Conservation (phyloP, 2,329 filamentous ascomycete genomes). For the Onygenales sp. region DNA sequence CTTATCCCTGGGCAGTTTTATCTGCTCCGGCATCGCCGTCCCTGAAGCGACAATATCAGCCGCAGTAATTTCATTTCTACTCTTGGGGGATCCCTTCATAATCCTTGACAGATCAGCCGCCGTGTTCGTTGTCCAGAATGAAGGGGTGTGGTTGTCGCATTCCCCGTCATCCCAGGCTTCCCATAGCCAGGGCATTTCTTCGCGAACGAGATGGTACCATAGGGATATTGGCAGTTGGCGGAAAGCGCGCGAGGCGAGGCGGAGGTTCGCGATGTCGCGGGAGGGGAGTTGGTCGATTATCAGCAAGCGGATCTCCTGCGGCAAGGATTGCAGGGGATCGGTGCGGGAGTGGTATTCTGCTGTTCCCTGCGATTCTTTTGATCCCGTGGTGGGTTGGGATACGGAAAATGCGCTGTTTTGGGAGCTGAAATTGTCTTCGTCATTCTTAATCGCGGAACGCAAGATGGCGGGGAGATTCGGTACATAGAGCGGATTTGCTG, state of each 20-base stretch:
- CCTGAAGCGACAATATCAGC: neutral
- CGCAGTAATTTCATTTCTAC: neutral
- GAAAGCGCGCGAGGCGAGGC: constrained; percentile 15
- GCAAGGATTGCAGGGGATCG: constrained; percentile 14
- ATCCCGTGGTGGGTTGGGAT: neutral
- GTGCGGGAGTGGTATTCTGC: neutral
- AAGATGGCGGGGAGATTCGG: constrained; percentile 11
- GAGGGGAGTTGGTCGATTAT: constrained; percentile 13
- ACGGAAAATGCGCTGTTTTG: neutral
- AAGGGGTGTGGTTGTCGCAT: neutral
- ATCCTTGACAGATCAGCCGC: neutral
- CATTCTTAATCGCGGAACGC: neutral
- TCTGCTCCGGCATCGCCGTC: neutral
- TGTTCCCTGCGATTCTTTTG: neutral
- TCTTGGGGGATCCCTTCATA: neutral
- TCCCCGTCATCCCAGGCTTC: constrained; percentile 9
- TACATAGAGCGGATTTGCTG: constrained; percentile 17
- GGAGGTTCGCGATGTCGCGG: constrained; percentile 15
- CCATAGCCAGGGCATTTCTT: constrained; percentile 19
- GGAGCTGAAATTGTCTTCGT: constrained; percentile 3
- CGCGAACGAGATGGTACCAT: constrained; percentile 12
- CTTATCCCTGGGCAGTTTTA: constrained; percentile 4
- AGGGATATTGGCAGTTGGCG: constrained; percentile 12
- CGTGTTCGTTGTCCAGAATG: neutral
- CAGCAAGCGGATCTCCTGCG: constrained; percentile 12